Base-by-base conservation (phyloP, 2,329 filamentous ascomycete genomes). In the Didymella pinodella region DNA sequence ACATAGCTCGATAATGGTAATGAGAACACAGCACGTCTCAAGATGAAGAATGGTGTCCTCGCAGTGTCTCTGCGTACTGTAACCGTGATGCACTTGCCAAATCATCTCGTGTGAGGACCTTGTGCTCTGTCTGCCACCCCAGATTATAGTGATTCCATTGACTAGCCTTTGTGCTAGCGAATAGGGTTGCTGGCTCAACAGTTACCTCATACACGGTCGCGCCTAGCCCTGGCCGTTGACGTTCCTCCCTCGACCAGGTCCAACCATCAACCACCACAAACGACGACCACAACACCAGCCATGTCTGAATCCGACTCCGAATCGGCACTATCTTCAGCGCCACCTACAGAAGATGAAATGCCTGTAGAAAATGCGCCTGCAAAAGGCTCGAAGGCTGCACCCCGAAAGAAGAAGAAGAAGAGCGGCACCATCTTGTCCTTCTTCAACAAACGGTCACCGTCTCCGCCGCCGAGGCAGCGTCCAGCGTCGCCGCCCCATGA, bases 401-500 rank as follows among this genome's bases (percentile, higher is more conserved):
- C 67, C 3, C 62, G 65, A 57, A 74, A 74, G 64, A 73, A 66
- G 62, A 69, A 66, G 62, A 69, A 67, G 63, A 72, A 75, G 65
- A 72, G 75, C 53, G 66, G 70, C 65, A 73, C 68, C 60, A 75
- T 75, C 61, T 61, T 76, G 61, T 68, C 68, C 58, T 76, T 74
- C 70, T 74, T 75, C 66, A 80, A 81, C 65, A 76, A 78, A 57
- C 59, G 67, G 45, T 76, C 78, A 18, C 73, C 78, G 34, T 71
- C 77, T 59, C 71, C 84, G 61, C 79, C 84, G 70, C 85, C 84
- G 78, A 84, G 87, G 70, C 96, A 95, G 83, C 85, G 94, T 75
- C 88, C 90, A 57, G 89, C 92, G 20, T 97, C 93, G 66, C 94
- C 94, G 67, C 89, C 92, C 8, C 94, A 97, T 77, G 92, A 97